Evolutionary conservation across 2,329 filamentous ascomycete genomes (phyloP).

Genomic region (Didymella pinodella): DNA sequence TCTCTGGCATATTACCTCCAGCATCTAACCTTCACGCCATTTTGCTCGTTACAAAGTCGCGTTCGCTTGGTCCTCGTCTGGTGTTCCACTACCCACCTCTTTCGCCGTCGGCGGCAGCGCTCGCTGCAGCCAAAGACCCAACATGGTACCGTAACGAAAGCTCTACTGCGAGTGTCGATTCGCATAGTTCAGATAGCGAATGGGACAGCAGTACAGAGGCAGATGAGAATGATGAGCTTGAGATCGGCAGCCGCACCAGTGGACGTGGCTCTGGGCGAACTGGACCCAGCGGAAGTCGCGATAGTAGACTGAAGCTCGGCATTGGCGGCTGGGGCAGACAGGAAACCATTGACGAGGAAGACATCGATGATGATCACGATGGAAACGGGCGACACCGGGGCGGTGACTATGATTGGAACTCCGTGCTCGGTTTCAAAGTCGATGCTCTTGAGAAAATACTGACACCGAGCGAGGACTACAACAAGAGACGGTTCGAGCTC

Average conservation of each 20-base stretch:
- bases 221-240: slow-evolving; percentile 44
- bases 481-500: slow-evolving; percentile 52
- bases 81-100: slow-evolving; percentile 54
- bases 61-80: slow-evolving; percentile 50
- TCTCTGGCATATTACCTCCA: slow-evolving; percentile 39
- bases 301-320: slow-evolving; percentile 36
- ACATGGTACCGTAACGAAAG: slow-evolving; percentile 50
- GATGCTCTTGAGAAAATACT: slow-evolving; percentile 53
- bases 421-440: slow-evolving; percentile 51
- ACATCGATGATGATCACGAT: slow-evolving; percentile 34
- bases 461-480: slow-evolving; percentile 48
- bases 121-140: slow-evolving; percentile 44
- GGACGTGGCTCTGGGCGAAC: slow-evolving; percentile 44
- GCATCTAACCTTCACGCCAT: slow-evolving; percentile 52
- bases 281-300: slow-evolving; percentile 29
- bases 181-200: slow-evolving; percentile 46
- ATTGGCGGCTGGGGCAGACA: slow-evolving; percentile 43
- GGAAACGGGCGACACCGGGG: slow-evolving; percentile 29
- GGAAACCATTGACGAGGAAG: slow-evolving; percentile 50
- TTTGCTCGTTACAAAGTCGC: slow-evolving; percentile 51
- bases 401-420: slow-evolving; percentile 50
- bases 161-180: slow-evolving; percentile 47
- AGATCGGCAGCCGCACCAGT: slow-evolving; percentile 47
- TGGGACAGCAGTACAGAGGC: slow-evolving; percentile 49
- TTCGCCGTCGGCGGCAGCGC: slow-evolving; percentile 47